These are phyloP conservation scores for Plantago rigida DNA, from an alignment of 305 asterid species.

Conservation along the genomic window DNA sequence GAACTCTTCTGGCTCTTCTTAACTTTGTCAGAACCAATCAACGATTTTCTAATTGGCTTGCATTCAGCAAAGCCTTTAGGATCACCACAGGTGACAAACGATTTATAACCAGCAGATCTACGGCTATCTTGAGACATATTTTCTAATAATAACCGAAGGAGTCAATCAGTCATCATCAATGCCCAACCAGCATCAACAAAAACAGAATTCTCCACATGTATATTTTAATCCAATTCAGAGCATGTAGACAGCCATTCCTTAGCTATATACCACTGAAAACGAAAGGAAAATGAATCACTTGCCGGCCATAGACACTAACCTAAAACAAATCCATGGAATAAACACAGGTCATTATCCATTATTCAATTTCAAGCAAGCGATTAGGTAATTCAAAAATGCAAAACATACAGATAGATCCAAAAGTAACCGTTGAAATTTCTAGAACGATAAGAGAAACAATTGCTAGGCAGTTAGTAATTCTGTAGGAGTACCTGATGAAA, in stretches of 20 bases:
- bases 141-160: slow-evolving; percentile 25
- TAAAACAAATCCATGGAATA: not conserved
- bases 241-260: slow-evolving; percentile 20
- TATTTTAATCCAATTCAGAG: slow-evolving; percentile 23
- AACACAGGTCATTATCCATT: slow-evolving; percentile 9
- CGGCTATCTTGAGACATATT: slow-evolving; percentile 58
- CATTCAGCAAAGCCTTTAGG: slow-evolving; percentile 63
- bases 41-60: slow-evolving; percentile 44
- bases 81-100: slow-evolving; percentile 64
- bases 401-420: not conserved
- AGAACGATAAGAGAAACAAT: too few species aligned
- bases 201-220: slow-evolving; percentile 20
- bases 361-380: slow-evolving; percentile 13
- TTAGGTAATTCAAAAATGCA: too few species aligned
- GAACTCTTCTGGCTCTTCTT: slow-evolving; percentile 22
- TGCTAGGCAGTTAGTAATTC: too few species aligned
- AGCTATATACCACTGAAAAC: slow-evolving; percentile 27
- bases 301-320: slow-evolving; percentile 32
- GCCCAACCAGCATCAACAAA: slow-evolving; percentile 20
- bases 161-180: slow-evolving; percentile 26
- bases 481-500: not conserved
- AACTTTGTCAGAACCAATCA: slow-evolving; percentile 29
- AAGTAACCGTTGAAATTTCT: not conserved
- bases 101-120: slow-evolving; percentile 54
- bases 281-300: slow-evolving; percentile 23